Conservation (phyloP, 1,284 basidiomycete species). For the Farysia itapuensis region DNA sequence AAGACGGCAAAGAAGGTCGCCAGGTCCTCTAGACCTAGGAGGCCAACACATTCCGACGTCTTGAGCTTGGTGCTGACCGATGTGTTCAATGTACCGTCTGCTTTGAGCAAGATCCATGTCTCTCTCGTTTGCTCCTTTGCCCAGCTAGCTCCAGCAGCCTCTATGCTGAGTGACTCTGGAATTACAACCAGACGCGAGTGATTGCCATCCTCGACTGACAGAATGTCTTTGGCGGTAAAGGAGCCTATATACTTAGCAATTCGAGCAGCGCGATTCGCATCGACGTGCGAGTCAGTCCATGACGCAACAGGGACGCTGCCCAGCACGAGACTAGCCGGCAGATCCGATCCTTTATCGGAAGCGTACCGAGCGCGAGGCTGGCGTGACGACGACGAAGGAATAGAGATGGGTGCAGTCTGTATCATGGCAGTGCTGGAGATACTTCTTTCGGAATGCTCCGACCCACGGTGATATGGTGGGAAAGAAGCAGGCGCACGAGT, state of each 20-base stretch:
- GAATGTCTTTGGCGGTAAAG: slow-evolving; percentile 16
- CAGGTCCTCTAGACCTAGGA: slow-evolving; percentile 29
- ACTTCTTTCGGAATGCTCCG: too few species aligned
- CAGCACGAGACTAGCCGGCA: too few species aligned
- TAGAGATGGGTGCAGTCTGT: slow-evolving; percentile 21
- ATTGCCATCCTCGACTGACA: slow-evolving; percentile 5
- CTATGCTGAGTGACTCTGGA: slow-evolving; percentile 10
- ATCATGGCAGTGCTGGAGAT: slow-evolving; percentile 10
- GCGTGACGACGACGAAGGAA: slow-evolving; percentile 8
- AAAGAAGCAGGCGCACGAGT: too few species aligned
- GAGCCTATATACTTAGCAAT: slow-evolving; percentile 10
- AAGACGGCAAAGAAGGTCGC: slow-evolving; percentile 23
- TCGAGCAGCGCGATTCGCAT: not conserved
- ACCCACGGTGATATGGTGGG: too few species aligned
- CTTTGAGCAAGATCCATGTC: slow-evolving; percentile 20
- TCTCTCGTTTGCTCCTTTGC: slow-evolving; percentile 11
- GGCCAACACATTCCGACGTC: slow-evolving; percentile 14
- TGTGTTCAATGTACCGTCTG: not conserved
- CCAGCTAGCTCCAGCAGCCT: slow-evolving; percentile 19
- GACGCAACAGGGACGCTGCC: too few species aligned
- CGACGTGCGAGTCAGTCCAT: not conserved
- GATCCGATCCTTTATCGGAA: slow-evolving; percentile 13
- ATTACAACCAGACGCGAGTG: slow-evolving; percentile 15
- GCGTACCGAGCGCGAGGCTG: slow-evolving; percentile 14
- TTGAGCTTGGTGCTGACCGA: slow-evolving; percentile 4